phyloP scores from a whole-genome alignment of 352 stramenopile genomes.

The Phytophthora quininea region DNA sequence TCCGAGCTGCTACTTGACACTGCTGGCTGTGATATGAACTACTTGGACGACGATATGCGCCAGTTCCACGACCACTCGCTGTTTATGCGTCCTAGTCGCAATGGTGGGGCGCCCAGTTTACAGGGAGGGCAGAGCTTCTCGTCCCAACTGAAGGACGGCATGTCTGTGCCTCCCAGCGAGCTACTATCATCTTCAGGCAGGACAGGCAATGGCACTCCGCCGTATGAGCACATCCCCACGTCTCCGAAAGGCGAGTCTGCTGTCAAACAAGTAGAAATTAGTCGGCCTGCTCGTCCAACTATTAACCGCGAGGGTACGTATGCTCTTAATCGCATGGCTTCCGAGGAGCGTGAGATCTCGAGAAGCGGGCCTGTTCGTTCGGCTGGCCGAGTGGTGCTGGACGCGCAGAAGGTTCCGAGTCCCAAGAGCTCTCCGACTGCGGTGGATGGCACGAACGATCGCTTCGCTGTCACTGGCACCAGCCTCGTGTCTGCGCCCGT shows the following conservation, averaged over 20 bases:
- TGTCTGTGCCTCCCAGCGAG: too few relatives aligned
- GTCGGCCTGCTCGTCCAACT: slow-evolving; percentile 7
- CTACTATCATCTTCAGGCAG: too few relatives aligned
- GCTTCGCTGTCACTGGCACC: slow-evolving; percentile 20
- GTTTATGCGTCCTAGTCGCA: slow-evolving; percentile 36
- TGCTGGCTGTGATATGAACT: slow-evolving; percentile 59
- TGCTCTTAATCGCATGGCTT: slow-evolving; percentile 22
- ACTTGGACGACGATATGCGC: slow-evolving; percentile 73
- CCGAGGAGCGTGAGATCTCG: slow-evolving; percentile 10
- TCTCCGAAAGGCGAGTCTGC: slow-evolving; percentile 15
- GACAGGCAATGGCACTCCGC: too few relatives aligned
- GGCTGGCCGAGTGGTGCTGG: slow-evolving; percentile 7
- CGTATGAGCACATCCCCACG: slow-evolving; percentile 27
- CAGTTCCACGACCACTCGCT: slow-evolving; percentile 72
- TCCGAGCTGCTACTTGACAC: slow-evolving; percentile 57
- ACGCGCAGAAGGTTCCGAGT: slow-evolving; percentile 9
- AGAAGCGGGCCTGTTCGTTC: neutral
- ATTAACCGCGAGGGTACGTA: slow-evolving; percentile 24
- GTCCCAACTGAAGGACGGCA: slow-evolving; percentile 17
- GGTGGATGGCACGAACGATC: slow-evolving; percentile 7
- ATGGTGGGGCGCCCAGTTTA: slow-evolving; percentile 19
- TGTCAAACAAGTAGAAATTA: slow-evolving; percentile 11
- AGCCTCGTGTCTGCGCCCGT: slow-evolving; percentile 22
- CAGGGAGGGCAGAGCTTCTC: slow-evolving; percentile 20
- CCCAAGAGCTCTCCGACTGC: slow-evolving; percentile 12